phyloP scores from a whole-genome alignment of 2,329 filamentous ascomycete species.

The Penicillium griseofulvum region DNA sequence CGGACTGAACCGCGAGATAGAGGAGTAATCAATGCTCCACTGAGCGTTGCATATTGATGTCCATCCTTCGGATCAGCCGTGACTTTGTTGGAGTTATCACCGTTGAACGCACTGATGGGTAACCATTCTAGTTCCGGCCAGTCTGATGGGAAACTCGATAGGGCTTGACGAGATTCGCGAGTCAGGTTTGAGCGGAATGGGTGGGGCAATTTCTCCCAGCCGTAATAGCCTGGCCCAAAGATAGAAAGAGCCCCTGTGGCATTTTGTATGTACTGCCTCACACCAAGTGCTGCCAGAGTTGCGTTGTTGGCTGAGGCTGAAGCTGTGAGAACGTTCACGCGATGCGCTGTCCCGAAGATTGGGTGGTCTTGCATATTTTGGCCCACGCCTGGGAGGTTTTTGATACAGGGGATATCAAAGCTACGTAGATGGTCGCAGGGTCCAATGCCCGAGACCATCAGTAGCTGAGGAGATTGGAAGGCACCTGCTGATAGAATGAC shows the following conservation, averaged over 20 bases:
- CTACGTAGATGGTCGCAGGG: slow-evolving; percentile 18
- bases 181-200: slow-evolving; percentile 20
- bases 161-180: slow-evolving; percentile 3
- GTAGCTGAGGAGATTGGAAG: background rate
- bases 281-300: slow-evolving; percentile 17
- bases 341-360: slow-evolving; percentile 33
- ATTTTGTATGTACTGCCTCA: slow-evolving; percentile 24
- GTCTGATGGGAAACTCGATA: slow-evolving; percentile 27
- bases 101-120: slow-evolving; percentile 14
- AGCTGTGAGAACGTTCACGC: slow-evolving; percentile 36
- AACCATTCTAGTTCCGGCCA: slow-evolving; percentile 37
- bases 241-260: slow-evolving; percentile 27
- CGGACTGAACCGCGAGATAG: slow-evolving; percentile 16
- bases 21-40: slow-evolving; percentile 10
- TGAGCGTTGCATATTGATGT: slow-evolving; percentile 15
- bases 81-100: slow-evolving; percentile 14
- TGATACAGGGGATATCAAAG: slow-evolving; percentile 15
- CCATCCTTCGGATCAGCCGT: slow-evolving; percentile 24
- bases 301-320: slow-evolving; percentile 23
- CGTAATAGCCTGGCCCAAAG: slow-evolving; percentile 23
- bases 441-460: slow-evolving; percentile 17
- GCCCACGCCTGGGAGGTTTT: slow-evolving; percentile 24
- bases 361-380: slow-evolving; percentile 48
- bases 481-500: slow-evolving; percentile 16
- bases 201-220: slow-evolving; percentile 31